Percentiles rank a stretch among this genome's conserved stretches.
These are phyloP conservation scores for Botrytis cinerea DNA, from an alignment of 2,329 filamentous ascomycete genomes.

Conservation along the genomic window DNA sequence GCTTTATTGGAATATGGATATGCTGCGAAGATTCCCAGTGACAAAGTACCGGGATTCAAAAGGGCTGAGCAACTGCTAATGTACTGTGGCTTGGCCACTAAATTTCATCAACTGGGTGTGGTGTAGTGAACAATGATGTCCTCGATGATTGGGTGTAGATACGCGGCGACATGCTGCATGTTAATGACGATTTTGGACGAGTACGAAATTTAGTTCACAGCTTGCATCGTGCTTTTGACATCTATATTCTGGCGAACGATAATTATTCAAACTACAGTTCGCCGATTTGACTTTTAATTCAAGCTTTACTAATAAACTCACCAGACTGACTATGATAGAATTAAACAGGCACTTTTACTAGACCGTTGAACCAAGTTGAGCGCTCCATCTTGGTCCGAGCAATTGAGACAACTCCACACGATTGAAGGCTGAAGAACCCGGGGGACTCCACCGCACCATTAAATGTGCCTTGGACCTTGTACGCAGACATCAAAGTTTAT, in stretches of 20 bases:
- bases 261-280: background rate
- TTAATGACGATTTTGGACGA: background rate
- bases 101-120: background rate
- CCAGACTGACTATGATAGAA: background rate
- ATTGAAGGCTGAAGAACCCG: constrained; percentile 14
- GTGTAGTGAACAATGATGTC: background rate
- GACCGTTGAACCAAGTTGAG: background rate
- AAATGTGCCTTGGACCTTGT: constrained; percentile 8
- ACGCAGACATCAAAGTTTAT: constrained; percentile 7
- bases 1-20: background rate
- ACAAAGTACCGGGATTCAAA: constrained; percentile 23
- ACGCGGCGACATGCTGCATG: background rate
- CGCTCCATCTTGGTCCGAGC: background rate
- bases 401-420: constrained; percentile 12
- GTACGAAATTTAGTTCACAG: constrained; percentile 3
- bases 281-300: background rate
- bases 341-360: background rate
- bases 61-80: constrained; percentile 19
- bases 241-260: too few species aligned
- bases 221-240: background rate
- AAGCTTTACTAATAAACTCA: background rate
- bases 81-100: background rate
- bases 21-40: constrained; percentile 16
- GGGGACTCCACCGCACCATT: background rate
- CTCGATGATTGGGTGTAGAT: constrained; percentile 7